Percentiles rank a stretch among this genome's conserved stretches.
Evolutionary conservation across 495 filamentous ascomycete species (phyloP).

Genomic region (Peziza echinospora): DNA sequence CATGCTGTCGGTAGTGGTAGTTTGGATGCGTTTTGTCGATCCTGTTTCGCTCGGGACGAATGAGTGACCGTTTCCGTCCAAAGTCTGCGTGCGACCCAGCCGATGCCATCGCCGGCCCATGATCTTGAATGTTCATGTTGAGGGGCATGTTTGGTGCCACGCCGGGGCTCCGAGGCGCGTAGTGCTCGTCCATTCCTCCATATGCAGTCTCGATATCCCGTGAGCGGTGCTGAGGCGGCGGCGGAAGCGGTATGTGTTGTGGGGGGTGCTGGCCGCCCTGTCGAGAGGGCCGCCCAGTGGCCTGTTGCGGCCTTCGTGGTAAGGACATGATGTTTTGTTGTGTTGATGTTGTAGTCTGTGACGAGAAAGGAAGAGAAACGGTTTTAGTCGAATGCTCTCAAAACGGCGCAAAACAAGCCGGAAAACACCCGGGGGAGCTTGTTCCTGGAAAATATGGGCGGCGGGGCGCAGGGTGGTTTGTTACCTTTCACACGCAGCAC

Average conservation of each 20-base stretch:
- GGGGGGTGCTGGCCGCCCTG: background rate
- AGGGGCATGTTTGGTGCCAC: background rate
- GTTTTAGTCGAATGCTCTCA: too few relatives aligned
- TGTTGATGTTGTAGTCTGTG: too few relatives aligned
- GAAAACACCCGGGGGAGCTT: too few relatives aligned
- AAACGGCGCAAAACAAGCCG: too few relatives aligned
- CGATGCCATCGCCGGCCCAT: background rate
- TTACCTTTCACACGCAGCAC: too few relatives aligned
- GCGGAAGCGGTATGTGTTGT: background rate
- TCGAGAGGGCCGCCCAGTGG: background rate
- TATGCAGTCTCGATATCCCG: background rate
- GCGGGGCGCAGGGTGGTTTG: too few relatives aligned
- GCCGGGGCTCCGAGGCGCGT: background rate
- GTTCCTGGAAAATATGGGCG: too few relatives aligned
- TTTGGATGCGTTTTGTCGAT: constrained; percentile 73
- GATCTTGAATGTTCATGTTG: background rate
- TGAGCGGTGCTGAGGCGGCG: too few relatives aligned
- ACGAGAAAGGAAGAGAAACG: too few relatives aligned
- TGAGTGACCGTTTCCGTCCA: constrained; percentile 56
- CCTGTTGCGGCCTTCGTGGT: background rate
- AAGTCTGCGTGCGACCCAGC: constrained; percentile 21
- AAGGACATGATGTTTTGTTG: background rate
- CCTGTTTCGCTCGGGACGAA: constrained; percentile 67
- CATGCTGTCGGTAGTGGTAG: constrained; percentile 83
- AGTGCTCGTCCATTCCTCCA: background rate